phyloP scores from a whole-genome alignment of 2,329 filamentous ascomycete species.

The Monosporascus sp. region DNA sequence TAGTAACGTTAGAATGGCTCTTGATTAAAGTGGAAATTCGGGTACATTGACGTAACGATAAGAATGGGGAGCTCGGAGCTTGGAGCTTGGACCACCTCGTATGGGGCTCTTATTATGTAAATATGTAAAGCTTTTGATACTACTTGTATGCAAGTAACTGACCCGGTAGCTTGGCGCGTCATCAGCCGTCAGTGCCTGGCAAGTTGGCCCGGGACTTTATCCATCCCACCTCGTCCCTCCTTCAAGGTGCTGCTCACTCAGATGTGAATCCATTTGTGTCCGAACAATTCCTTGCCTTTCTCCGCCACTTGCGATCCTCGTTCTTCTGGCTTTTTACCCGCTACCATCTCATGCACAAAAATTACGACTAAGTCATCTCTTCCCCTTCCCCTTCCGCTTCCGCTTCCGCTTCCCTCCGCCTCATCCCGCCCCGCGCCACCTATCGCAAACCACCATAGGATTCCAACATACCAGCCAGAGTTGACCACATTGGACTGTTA shows the following conservation, averaged over 20 bases:
- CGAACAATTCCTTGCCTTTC: slow-evolving; percentile 5
- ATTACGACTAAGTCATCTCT: not conserved
- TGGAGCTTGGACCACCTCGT: not conserved
- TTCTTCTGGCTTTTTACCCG: not conserved
- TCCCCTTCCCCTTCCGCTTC: not conserved
- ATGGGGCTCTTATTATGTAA: not conserved
- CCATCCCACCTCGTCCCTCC: not conserved
- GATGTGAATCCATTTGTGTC: not conserved
- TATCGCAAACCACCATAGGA: no score
- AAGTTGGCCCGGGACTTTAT: not conserved
- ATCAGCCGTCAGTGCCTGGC: slow-evolving; percentile 19
- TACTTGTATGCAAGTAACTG: no score
- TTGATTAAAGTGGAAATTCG: no score
- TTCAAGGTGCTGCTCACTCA: slow-evolving; percentile 1
- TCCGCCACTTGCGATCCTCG: not conserved
- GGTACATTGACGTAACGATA: no score
- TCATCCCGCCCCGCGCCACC: not conserved
- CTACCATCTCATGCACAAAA: not conserved
- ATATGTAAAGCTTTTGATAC: not conserved
- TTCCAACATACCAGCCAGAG: no score
- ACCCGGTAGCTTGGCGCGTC: slow-evolving; percentile 9
- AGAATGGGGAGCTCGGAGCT: not conserved
- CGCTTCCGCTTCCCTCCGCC: no score
- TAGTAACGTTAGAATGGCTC: no score
- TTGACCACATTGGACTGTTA: no score